Evolutionary conservation across 2,329 filamentous ascomycete species (phyloP).

Genomic region (Hymenoscyphus salicellus): DNA sequence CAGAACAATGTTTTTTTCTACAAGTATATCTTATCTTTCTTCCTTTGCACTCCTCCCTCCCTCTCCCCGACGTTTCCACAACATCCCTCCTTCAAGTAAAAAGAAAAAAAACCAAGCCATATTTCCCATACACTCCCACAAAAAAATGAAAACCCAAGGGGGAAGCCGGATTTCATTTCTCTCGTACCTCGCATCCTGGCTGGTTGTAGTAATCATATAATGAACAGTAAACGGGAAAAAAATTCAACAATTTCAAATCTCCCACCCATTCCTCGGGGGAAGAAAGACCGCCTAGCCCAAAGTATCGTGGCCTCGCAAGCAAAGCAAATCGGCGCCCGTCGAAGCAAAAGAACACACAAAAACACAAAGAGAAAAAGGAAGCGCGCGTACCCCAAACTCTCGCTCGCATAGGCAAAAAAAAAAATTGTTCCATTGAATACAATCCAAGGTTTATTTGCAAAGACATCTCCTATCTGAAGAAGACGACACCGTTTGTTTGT

Average conservation of each 20-base stretch:
- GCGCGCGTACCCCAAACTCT: slow-evolving; percentile 27
- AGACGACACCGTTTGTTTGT: slow-evolving; percentile 11
- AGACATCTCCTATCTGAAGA: slow-evolving; percentile 10
- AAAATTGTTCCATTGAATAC: slow-evolving; percentile 23
- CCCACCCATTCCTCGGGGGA: background rate
- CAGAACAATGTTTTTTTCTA: too few relatives aligned
- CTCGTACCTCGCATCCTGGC: slow-evolving; percentile 31
- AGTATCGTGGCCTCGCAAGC: slow-evolving; percentile 14
- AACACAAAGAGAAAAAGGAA: slow-evolving; percentile 5
- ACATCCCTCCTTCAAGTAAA: background rate
- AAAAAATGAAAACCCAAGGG: slow-evolving; percentile 1
- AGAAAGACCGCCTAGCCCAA: slow-evolving; percentile 5
- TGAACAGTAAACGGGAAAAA: slow-evolving; percentile 3
- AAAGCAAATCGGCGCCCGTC: slow-evolving; percentile 1
- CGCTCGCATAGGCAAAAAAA: slow-evolving; percentile 16
- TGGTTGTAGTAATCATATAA: slow-evolving; percentile 29
- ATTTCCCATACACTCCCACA: slow-evolving; percentile 2
- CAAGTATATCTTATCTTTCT: too few relatives aligned
- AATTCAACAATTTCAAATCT: slow-evolving; percentile 22
- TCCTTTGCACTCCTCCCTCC: too few relatives aligned
- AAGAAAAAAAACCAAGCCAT: background rate
- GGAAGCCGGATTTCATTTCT: slow-evolving; percentile 18
- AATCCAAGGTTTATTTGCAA: slow-evolving; percentile 25
- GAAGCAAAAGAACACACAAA: slow-evolving; percentile 3
- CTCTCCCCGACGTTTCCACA: too few relatives aligned